These are phyloP conservation scores for Fusarium paranaense DNA, from an alignment of 2,329 filamentous ascomycete genomes.

Conservation along the genomic window DNA sequence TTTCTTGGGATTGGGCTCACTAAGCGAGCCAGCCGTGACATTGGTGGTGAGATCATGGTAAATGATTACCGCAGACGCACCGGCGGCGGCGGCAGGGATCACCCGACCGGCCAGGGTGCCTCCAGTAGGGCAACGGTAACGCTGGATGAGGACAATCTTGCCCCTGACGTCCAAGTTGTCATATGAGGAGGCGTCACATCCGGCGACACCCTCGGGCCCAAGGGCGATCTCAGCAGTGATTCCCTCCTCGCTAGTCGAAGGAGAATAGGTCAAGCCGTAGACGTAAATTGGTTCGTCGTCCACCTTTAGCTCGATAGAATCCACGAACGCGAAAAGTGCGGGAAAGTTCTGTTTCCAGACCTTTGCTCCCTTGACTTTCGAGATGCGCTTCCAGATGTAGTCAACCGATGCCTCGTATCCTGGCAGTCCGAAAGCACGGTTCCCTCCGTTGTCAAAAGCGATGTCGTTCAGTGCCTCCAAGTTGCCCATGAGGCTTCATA, in stretches of 20 bases:
- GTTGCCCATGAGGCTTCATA: slow-evolving; percentile 23
- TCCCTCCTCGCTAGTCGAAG: slow-evolving; percentile 29
- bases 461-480: slow-evolving; percentile 33
- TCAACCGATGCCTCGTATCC: slow-evolving; percentile 63
- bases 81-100: slow-evolving; percentile 33
- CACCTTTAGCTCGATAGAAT: slow-evolving; percentile 52
- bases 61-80: slow-evolving; percentile 34
- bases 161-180: slow-evolving; percentile 35
- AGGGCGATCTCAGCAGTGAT: slow-evolving; percentile 37
- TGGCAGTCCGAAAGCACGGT: slow-evolving; percentile 64
- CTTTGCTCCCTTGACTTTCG: slow-evolving; percentile 51
- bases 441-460: slow-evolving; percentile 57
- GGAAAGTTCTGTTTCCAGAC: slow-evolving; percentile 63
- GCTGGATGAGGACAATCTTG: slow-evolving; percentile 43
- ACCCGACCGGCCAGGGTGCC: slow-evolving; percentile 39
- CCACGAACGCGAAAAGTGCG: slow-evolving; percentile 58
- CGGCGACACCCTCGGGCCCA: slow-evolving; percentile 36
- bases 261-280: slow-evolving; percentile 36
- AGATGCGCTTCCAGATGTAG: slow-evolving; percentile 60
- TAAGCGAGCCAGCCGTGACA: slow-evolving; percentile 28
- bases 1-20: slow-evolving; percentile 34
- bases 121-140: slow-evolving; percentile 39
- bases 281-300: slow-evolving; percentile 32
- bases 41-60: slow-evolving; percentile 37
- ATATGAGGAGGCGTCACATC: slow-evolving; percentile 35